These are phyloP conservation scores for Madurella fahalii DNA, from an alignment of 2,329 filamentous ascomycete species.

Conservation along the genomic window DNA sequence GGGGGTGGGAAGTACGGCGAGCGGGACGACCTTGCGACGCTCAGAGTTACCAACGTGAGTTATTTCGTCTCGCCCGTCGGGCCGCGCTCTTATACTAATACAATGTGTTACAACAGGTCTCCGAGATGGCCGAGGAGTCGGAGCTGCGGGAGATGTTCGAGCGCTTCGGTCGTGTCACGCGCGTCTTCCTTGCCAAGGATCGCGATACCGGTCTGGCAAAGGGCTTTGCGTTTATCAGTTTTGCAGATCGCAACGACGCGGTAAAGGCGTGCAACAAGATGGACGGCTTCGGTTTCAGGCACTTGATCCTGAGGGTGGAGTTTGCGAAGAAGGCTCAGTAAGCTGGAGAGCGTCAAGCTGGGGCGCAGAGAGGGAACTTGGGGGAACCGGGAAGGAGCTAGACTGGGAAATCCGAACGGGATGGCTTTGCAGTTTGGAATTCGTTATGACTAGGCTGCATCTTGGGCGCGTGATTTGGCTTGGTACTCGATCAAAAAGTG, in stretches of 20 bases:
- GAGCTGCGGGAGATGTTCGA: slow-evolving; percentile 98
- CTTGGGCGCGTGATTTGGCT: background rate
- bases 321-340: slow-evolving; percentile 71
- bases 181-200: slow-evolving; percentile 97
- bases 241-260: slow-evolving; percentile 83
- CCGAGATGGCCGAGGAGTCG: slow-evolving; percentile 92
- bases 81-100: slow-evolving; percentile 26
- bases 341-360: background rate
- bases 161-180: slow-evolving; percentile 90
- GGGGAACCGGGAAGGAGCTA: background rate
- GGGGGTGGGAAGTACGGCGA: slow-evolving; percentile 76
- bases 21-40: slow-evolving; percentile 90
- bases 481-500: background rate
- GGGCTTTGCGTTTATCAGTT: slow-evolving; percentile 98
- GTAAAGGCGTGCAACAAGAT: slow-evolving; percentile 94
- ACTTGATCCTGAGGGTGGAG: slow-evolving; percentile 81
- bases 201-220: slow-evolving; percentile 93
- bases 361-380: background rate
- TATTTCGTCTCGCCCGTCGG: slow-evolving; percentile 4
- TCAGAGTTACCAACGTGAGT: slow-evolving; percentile 93
- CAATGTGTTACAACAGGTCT: slow-evolving; percentile 57
- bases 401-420: slow-evolving; percentile 8
- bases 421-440: background rate
- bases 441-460: background rate
- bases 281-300: slow-evolving; percentile 90